Conservation (phyloP, 192 early-diverging fungal genomes). For the Phlyctochytrium planicorne region DNA sequence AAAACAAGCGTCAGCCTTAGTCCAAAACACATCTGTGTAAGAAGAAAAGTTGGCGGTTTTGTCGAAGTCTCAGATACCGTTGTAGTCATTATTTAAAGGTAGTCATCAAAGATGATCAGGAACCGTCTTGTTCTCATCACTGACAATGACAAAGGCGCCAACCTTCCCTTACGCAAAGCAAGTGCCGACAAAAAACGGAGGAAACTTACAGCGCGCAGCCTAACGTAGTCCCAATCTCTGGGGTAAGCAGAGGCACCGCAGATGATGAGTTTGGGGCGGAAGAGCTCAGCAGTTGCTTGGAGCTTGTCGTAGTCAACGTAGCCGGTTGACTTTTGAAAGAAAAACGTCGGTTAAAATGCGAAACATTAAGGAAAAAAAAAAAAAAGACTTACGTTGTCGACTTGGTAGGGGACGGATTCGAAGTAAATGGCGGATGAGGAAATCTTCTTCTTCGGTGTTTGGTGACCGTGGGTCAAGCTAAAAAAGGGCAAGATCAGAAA, state of each 20-base stretch:
- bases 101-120: slow-evolving; percentile 14
- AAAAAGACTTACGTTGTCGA: slow-evolving; percentile 54
- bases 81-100: slow-evolving; percentile 16
- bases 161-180: too few relatives aligned
- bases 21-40: slow-evolving; percentile 1
- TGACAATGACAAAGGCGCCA: background rate
- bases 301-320: slow-evolving; percentile 93
- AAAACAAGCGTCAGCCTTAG: slow-evolving; percentile 11
- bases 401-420: slow-evolving; percentile 98
- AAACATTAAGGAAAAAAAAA: slow-evolving; percentile 9
- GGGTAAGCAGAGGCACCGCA: slow-evolving; percentile 99
- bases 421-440: slow-evolving; percentile 99
- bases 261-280: slow-evolving; percentile 97
- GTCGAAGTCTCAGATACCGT: slow-evolving; percentile 21
- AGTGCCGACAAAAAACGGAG: background rate
- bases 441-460: slow-evolving; percentile 99
- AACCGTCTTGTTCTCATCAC: slow-evolving; percentile 15
- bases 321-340: slow-evolving; percentile 63
- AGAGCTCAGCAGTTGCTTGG: slow-evolving; percentile 89
- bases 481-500: background rate
- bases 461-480: slow-evolving; percentile 96
- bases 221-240: slow-evolving; percentile 97
- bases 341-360: slow-evolving; percentile 9
- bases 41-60: slow-evolving; percentile 1
- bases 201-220: slow-evolving; percentile 71